Evolutionary conservation across 768 basidiomycete species (phyloP), one percentile per base, ranked within the genome.

Genomic region (Hydnomerulius pinastri): DNA sequence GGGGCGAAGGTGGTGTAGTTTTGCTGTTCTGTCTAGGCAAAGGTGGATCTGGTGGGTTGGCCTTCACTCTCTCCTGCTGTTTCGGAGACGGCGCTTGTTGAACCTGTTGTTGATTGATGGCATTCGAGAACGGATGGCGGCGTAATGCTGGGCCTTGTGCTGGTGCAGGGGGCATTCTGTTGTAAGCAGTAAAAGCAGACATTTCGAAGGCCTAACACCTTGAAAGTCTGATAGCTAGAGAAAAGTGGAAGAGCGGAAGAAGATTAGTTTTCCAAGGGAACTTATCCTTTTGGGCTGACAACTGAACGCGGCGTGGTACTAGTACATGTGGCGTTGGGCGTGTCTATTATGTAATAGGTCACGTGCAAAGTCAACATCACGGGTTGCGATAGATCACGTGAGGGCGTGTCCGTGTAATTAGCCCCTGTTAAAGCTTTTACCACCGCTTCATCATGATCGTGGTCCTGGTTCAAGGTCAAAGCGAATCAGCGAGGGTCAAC

Each of bases 1-100:
- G 90, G 2, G 90, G 90, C 0, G 89, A 88, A 0, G 90, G 90
- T 0, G 90, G 90, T 0, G 83, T 77, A 2, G 86, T 85, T 70
- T 90, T 92, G 60, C 78, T 86, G 68, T 90, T 92, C 74, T 92
- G 90, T 48, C 89, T 78, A 29, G 86, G 85, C 13, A 92, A 66
- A 8, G 90, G 90, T 1, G 88, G 86, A 6, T 83, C 84, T 1
- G 69, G 43, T 1, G 79, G 73, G 4, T 58, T 53, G 38, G 71
- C 65, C 55, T 72, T 69, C 42, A 73, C 73, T 38, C 61, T 68
- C 32, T 77, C 71, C 4, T 66, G 71, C 32, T 64, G 69, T 50
- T 73, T 73, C 6, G 73, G 71, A 4, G 60, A 55, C 1, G 73
- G 61, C 4, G 66, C 58, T 18, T 55, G 63, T 25, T 58, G 72